phyloP scores from a whole-genome alignment of 495 filamentous ascomycete species.

The Podospora pseudocomata region DNA sequence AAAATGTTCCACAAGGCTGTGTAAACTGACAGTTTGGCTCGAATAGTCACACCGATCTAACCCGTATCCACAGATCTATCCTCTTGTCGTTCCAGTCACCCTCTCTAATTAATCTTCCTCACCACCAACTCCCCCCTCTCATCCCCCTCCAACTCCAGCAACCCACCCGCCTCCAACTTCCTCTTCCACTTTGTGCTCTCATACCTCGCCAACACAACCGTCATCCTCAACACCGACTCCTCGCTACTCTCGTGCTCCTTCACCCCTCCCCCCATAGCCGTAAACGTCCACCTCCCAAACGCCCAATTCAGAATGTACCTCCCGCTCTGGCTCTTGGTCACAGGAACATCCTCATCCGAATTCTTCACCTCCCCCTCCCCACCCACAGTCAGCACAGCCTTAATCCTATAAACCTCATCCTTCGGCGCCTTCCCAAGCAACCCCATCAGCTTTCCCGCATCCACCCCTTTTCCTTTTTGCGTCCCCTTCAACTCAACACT shows the following conservation, averaged over 20 bases:
- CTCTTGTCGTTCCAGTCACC: not conserved
- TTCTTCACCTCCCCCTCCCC: slow-evolving; percentile 49
- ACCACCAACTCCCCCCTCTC: slow-evolving; percentile 41
- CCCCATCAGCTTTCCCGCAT: slow-evolving; percentile 60
- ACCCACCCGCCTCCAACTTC: slow-evolving; percentile 61
- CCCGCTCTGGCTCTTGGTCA: slow-evolving; percentile 17
- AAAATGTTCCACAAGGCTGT: no score
- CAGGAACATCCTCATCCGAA: slow-evolving; percentile 51
- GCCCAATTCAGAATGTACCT: slow-evolving; percentile 95
- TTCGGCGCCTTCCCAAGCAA: slow-evolving; percentile 70
- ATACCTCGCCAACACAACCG: slow-evolving; percentile 76
- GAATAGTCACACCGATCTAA: not conserved
- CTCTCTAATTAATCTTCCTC: slow-evolving; percentile 38
- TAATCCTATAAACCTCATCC: slow-evolving; percentile 94
- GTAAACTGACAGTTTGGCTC: no score
- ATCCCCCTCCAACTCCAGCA: slow-evolving; percentile 49
- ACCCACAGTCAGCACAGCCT: slow-evolving; percentile 68
- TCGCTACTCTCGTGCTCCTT: slow-evolving; percentile 47
- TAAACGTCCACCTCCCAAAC: slow-evolving; percentile 91
- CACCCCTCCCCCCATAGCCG: slow-evolving; percentile 46
- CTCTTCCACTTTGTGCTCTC: slow-evolving; percentile 90
- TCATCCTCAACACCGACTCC: slow-evolving; percentile 64
- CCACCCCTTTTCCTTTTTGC: slow-evolving; percentile 41
- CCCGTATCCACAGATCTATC: slow-evolving; percentile 1
- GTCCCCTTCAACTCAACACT: slow-evolving; percentile 59